Conservation (phyloP, 2,329 filamentous ascomycete species). For the Aspergillus pseudonomiae region DNA sequence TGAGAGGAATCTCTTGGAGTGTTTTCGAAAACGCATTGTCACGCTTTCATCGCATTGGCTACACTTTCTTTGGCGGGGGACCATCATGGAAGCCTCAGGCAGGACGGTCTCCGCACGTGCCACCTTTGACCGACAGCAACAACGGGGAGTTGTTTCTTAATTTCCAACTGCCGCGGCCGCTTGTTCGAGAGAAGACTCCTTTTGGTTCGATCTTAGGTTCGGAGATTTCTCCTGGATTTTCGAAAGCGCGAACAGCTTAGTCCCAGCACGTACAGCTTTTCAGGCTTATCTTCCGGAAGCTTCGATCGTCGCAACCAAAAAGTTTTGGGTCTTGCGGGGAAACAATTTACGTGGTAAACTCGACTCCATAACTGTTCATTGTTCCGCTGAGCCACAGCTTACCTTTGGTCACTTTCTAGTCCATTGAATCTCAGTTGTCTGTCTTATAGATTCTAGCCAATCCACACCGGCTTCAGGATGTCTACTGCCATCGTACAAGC, state of each 20-base stretch:
- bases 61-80: neutral
- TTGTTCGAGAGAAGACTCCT: neutral
- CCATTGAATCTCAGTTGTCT: neutral
- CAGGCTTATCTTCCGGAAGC: constrained; percentile 33
- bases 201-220: neutral
- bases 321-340: constrained; percentile 15
- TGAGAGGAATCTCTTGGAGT: neutral
- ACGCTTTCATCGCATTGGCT: neutral
- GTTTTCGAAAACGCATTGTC: neutral
- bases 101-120: constrained; percentile 24
- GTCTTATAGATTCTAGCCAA: neutral
- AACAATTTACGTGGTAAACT: constrained; percentile 14
- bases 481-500: constrained; percentile 47
- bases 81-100: constrained; percentile 24
- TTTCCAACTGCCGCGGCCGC: neutral
- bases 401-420: neutral
- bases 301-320: constrained; percentile 26
- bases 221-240: neutral
- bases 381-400: neutral
- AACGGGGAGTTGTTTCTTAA: neutral
- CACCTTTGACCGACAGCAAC: constrained; percentile 1
- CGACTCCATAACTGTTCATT: neutral
- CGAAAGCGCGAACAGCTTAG: neutral
- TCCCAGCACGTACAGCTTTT: neutral
- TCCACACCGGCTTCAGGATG: constrained; percentile 31